Conservation (phyloP, 768 basidiomycete genomes). For the Gautieria morchelliformis region DNA sequence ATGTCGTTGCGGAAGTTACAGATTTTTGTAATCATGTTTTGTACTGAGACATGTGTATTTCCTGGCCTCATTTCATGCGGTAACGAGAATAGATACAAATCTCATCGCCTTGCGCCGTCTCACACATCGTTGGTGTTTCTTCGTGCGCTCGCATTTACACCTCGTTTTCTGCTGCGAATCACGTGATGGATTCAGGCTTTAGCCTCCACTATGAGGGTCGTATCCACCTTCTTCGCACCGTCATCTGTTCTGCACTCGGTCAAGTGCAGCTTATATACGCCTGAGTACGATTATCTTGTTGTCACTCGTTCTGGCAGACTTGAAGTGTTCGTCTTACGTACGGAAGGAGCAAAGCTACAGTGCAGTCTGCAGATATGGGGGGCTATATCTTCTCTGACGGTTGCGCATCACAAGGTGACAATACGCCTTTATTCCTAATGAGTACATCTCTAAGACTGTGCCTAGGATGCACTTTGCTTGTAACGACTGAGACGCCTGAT, state of each 20-base stretch:
- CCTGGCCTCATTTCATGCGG: too few species aligned
- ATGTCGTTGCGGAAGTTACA: too few species aligned
- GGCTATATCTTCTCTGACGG: conserved; percentile 45
- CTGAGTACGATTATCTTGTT: conserved; percentile 51
- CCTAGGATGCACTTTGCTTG: conserved; percentile 21
- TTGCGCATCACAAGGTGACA: conserved; percentile 42
- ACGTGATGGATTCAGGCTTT: not conserved
- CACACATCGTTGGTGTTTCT: too few species aligned
- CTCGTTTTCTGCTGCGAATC: not conserved
- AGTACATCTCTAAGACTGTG: not conserved
- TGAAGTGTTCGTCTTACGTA: conserved; percentile 56
- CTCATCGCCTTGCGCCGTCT: too few species aligned
- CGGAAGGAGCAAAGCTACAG: conserved; percentile 51
- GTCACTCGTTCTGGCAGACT: conserved; percentile 58
- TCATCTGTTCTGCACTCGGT: conserved; percentile 64
- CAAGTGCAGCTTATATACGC: conserved; percentile 49
- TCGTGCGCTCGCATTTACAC: too few species aligned
- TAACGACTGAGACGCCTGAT: conserved; percentile 69
- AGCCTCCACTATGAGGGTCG: conserved; percentile 36
- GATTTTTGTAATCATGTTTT: too few species aligned
- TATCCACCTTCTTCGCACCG: conserved; percentile 68
- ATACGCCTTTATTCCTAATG: not conserved
- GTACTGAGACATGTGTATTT: too few species aligned
- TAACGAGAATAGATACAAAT: too few species aligned
- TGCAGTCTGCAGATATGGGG: conserved; percentile 63